Conservation (phyloP, 352 stramenopile species). For the Phytophthora rubi region DNA sequence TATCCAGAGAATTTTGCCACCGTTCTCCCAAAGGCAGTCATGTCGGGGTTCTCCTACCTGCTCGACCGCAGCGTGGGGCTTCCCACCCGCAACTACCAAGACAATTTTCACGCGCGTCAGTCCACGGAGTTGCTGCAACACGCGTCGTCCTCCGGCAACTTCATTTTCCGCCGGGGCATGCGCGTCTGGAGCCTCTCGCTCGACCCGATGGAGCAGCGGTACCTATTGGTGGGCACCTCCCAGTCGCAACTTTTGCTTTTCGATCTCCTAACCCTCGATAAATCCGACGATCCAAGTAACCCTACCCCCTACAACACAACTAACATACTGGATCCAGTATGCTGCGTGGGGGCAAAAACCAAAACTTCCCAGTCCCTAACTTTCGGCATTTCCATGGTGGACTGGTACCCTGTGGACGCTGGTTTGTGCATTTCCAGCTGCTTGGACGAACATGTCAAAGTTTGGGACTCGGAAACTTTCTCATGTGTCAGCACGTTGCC, state of each 20-base stretch:
- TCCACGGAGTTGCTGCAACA: conserved; percentile 27
- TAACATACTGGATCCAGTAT: conserved; percentile 39
- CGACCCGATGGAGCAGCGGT: conserved; percentile 66
- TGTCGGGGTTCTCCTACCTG: conserved; percentile 60
- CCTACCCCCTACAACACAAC: conserved; percentile 40
- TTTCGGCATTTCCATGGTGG: conserved; percentile 78
- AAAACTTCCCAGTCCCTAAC: conserved; percentile 30
- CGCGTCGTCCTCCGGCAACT: conserved; percentile 44
- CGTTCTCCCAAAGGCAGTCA: neutral
- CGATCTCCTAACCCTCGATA: conserved; percentile 62
- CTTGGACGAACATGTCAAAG: conserved; percentile 66
- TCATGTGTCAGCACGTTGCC: conserved; percentile 66
- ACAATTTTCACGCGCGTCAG: conserved; percentile 42
- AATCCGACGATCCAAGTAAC: conserved; percentile 14
- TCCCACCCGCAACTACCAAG: conserved; percentile 45
- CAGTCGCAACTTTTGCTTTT: conserved; percentile 69
- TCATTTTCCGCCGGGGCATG: conserved; percentile 68
- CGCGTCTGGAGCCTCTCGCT: conserved; percentile 67
- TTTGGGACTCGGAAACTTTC: conserved; percentile 86
- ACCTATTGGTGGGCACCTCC: conserved; percentile 62
- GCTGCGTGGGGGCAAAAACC: conserved; percentile 19
- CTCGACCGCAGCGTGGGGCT: conserved; percentile 61
- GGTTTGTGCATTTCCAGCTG: conserved; percentile 83
- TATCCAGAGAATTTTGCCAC: too few species aligned
- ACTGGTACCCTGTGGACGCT: conserved; percentile 88